Conservation (phyloP, 306 rosid species). For the Ormosia semicastrata region DNA sequence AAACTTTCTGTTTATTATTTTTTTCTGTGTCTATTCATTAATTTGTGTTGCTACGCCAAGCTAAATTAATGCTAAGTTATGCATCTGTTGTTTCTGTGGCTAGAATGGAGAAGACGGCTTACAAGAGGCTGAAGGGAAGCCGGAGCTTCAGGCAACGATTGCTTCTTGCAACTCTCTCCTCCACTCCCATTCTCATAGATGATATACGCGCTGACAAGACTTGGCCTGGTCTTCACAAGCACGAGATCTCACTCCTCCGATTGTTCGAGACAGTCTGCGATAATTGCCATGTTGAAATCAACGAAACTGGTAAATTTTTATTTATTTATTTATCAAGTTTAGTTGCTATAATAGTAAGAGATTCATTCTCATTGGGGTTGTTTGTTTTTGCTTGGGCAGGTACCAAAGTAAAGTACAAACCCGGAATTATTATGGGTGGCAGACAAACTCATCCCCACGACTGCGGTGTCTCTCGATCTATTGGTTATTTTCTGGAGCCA, state of each 20-base stretch:
- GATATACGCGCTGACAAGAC: constrained; percentile 65
- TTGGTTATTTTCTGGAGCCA: constrained; percentile 84
- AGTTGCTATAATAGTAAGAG: neutral
- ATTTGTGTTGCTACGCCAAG: too few species aligned
- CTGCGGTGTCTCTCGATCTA: constrained; percentile 70
- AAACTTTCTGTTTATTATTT: too few species aligned
- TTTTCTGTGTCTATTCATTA: too few species aligned
- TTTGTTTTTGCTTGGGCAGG: neutral
- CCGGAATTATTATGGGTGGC: constrained; percentile 87
- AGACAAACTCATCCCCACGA: constrained; percentile 50
- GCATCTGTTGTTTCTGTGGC: too few species aligned
- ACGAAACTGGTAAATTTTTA: constrained; percentile 59
- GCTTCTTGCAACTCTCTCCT: constrained; percentile 63
- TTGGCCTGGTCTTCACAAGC: constrained; percentile 64
- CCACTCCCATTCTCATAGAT: constrained; percentile 63
- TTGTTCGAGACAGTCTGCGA: constrained; percentile 69
- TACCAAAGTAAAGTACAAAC: constrained; percentile 77
- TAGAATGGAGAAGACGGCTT: constrained; percentile 51
- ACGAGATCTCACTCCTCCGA: constrained; percentile 82
- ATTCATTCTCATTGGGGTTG: neutral
- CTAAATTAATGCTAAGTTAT: too few species aligned
- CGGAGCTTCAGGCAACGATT: constrained; percentile 66
- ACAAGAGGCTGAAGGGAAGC: constrained; percentile 69
- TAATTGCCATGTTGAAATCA: constrained; percentile 68
- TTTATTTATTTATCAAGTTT: neutral